These are phyloP conservation scores for Dothiorella sarmentorum DNA, from an alignment of 2,329 filamentous ascomycete species.

Conservation along the genomic window DNA sequence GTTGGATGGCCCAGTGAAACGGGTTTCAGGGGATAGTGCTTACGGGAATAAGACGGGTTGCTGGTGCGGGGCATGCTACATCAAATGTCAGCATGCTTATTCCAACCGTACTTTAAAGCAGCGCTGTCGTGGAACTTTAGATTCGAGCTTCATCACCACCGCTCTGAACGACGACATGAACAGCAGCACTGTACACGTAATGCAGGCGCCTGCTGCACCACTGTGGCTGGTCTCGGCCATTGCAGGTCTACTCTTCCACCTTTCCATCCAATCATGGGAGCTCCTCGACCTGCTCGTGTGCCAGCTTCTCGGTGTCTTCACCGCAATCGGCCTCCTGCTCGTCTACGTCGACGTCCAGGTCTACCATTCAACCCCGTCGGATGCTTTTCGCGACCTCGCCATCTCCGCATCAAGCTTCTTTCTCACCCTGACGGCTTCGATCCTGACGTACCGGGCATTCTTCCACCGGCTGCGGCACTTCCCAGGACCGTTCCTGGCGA, in stretches of 20 bases:
- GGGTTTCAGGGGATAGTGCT: no score
- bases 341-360: not conserved
- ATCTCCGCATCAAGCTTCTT: not conserved
- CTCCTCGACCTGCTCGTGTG: not conserved
- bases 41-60: no score
- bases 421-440: not conserved
- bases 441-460: slow-evolving; percentile 30
- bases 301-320: not conserved
- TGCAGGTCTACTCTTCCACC: not conserved
- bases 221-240: not conserved
- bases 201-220: not conserved
- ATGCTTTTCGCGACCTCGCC: not conserved
- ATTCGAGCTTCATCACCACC: no score
- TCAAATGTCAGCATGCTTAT: no score
- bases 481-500: slow-evolving; percentile 33
- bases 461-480: slow-evolving; percentile 34
- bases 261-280: not conserved
- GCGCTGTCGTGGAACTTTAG: no score
- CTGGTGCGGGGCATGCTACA: no score
- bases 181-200: not conserved
- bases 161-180: not conserved
- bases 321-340: not conserved
- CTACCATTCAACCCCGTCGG: not conserved
- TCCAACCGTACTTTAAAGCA: no score
- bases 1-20: no score